Base-by-base conservation (phyloP, 116 monocot species). In the Posidonia oceanica region DNA sequence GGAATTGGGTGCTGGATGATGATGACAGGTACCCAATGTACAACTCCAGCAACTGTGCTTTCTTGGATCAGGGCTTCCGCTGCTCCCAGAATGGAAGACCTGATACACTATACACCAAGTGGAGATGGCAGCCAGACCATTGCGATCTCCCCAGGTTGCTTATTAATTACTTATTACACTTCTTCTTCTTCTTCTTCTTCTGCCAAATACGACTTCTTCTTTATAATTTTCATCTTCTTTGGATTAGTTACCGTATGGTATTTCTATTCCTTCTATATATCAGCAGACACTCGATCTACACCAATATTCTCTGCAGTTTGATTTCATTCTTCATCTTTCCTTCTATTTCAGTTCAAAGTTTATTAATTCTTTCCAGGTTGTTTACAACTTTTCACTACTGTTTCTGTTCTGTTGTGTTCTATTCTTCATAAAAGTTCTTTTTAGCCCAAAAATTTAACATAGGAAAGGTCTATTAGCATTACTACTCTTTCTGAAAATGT, bases 1-100 rank as follows among this genome's bases (percentile, higher is more conserved):
- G 97, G 51, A 60, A 82, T 59, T 98, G 97, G 97, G 80, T 89
- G 52, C 82, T 85, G 93, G 97, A 92, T 66, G 88, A 96, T 7
- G 52, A 44, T 29, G 29, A 29, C 29, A 29, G 29, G 1, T 85
- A 89, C 37, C 87, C 91, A 22, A 52, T 93, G 8, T 98, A 98
- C 72, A 77, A 89, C 15, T 79, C 89, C 4, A 77, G 65, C 72
- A 85, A 87, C 51, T 96, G 96, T 62, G 61, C 61, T 5, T 91
- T 91, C 68, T 4, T 96, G 67, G 96, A 96, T 52, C 59, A 51
- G 2, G 93, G 93, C 3, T 93, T 93, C 70, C 80, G 86, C 7
- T 88, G 93, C 72, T 66, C 84, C 4, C 83, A 89, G 78, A 88
- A 88, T 66, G 93, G 93, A 20, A 75, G 89, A 64, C 83, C 81